Evolutionary conservation across 139 green algal genomes (phyloP).

Genomic region (Coelastrella sp.): DNA sequence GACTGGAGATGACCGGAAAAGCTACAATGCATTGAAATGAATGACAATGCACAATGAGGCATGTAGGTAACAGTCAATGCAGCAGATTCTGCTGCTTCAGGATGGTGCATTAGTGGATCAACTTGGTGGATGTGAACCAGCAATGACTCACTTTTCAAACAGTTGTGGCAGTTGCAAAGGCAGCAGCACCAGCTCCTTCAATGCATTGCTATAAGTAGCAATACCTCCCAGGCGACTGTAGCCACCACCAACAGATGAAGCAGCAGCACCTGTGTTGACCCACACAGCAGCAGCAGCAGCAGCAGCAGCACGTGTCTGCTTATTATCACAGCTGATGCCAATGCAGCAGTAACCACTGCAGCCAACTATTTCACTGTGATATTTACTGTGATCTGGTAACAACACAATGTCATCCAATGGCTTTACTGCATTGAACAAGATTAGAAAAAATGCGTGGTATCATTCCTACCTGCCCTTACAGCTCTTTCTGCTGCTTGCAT

Average conservation of each 20-base stretch:
- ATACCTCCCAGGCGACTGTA: constrained; percentile 60
- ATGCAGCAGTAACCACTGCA: no score
- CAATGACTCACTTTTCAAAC: constrained; percentile 55
- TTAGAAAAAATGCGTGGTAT: background rate
- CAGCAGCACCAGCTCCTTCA: constrained; percentile 61
- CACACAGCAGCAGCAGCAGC: no score
- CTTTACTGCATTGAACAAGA: no score
- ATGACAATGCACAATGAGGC: no score
- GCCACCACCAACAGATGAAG: background rate
- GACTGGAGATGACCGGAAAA: no score
- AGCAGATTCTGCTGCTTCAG: background rate
- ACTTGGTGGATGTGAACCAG: no score
- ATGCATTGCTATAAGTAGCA: constrained; percentile 25
- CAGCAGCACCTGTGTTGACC: constrained; percentile 36
- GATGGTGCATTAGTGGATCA: background rate
- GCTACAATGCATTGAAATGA: no score
- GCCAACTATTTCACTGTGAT: no score
- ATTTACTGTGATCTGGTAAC: no score
- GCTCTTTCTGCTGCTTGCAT: constrained; percentile 56
- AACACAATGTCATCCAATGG: background rate
- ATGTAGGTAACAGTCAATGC: no score
- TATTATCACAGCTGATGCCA: no score
- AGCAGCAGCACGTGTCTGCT: no score
- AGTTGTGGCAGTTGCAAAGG: constrained; percentile 60
- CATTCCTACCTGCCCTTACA: constrained; percentile 31